Evolutionary conservation across 2,329 filamentous ascomycete species (phyloP).

Genomic region (Aschersonia sp.): DNA sequence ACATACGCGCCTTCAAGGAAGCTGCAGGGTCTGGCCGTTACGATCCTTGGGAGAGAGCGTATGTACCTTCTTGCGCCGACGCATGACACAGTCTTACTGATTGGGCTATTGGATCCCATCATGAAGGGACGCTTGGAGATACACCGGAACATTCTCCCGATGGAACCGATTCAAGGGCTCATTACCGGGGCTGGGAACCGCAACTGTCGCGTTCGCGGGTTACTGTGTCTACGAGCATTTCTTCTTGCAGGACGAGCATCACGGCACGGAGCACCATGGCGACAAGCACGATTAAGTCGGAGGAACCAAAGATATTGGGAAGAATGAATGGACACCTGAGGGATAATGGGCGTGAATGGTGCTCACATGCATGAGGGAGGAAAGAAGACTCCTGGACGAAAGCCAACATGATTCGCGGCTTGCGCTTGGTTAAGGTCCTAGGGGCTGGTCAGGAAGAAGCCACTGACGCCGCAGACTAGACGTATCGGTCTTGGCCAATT

Average conservation of each 20-base stretch:
- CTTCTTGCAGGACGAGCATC: constrained; percentile 63
- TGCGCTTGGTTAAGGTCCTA: too few relatives aligned
- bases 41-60: constrained; percentile 54
- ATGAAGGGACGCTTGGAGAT: constrained; percentile 82
- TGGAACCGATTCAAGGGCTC: constrained; percentile 76
- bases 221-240: constrained; percentile 87
- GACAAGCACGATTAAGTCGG: constrained; percentile 23
- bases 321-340: not conserved
- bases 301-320: not conserved
- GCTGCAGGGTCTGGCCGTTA: constrained; percentile 49
- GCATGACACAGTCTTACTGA: not conserved
- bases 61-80: constrained; percentile 17
- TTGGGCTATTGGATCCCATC: constrained; percentile 2
- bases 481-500: too few relatives aligned
- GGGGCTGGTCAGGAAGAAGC: too few relatives aligned
- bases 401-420: too few relatives aligned
- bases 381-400: too few relatives aligned
- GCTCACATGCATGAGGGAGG: too few relatives aligned
- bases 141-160: constrained; percentile 74
- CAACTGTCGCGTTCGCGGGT: constrained; percentile 74
- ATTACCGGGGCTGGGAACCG: constrained; percentile 87
- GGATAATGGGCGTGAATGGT: too few relatives aligned
- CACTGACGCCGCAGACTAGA: too few relatives aligned
- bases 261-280: constrained; percentile 40
- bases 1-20: constrained; percentile 64